Evolutionary conservation across 305 asterid genomes (phyloP), one percentile per base, ranked within the genome.

Genomic region (Fraxinus platypoda): DNA sequence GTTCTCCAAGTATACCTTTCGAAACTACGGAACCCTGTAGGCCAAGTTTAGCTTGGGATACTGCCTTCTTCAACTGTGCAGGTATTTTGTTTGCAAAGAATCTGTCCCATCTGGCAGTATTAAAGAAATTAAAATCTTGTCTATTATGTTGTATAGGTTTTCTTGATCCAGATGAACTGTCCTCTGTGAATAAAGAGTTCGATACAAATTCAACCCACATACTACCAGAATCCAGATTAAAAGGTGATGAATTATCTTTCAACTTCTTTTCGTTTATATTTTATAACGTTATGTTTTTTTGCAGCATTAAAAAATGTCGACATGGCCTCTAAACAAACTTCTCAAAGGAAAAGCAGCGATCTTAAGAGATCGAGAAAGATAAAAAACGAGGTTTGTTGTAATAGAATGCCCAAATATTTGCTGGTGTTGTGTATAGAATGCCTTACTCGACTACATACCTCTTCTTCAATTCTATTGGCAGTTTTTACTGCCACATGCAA

Each of bases 41-140:
- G 96, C 77, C 88, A 84, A 94, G 97, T 85, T 82, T 92, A 66
- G 97, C 95, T 64, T 94, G 98, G 98, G 93, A 94, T 75, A 84
- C 71, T 74, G 94, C 96, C 33, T 94, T 94, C 79, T 88, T 84
- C 85, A 84, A 88, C 70, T 84, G 87, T 81, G 89, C 92, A 13
- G 97, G 97, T 92, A 79, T 12, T 17, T n/a, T 52, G 62, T 15
- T 52, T 52, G 8, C 59, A 15, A 15, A 49, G 21, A 43, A 43
- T 43, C n/a, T 15, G 17, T 43, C 54, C 4, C 54, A 43, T 43
- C 54, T 43, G 4, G n/a, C 54, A 12, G 23, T 1, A 52, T 1
- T 15, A 4, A 52, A 52, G 8, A 17, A 17, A 11, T 52, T 52
- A 52, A 52, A 52, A 52, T 4, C 41, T 46, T 19, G 9, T 46